These are phyloP conservation scores for Lathyrus tuberosus DNA, from an alignment of 306 rosid species.

Conservation along the genomic window DNA sequence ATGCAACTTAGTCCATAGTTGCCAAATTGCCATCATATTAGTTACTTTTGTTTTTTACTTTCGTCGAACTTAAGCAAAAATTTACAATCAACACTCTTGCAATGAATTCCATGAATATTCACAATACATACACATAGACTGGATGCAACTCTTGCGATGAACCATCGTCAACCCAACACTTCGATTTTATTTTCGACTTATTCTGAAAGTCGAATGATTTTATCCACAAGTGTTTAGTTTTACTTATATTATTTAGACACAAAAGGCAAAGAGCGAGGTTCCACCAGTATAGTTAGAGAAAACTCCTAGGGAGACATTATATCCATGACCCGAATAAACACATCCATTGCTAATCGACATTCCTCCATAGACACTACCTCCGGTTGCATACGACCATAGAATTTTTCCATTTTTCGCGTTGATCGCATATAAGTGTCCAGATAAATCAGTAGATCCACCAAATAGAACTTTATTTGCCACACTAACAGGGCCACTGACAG, in stretches of 20 bases:
- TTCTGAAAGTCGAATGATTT: too few relatives aligned
- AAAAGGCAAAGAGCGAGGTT: conserved; percentile 59
- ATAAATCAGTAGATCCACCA: conserved; percentile 50
- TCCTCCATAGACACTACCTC: conserved; percentile 65
- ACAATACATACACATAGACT: too few relatives aligned
- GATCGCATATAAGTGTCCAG: conserved; percentile 58
- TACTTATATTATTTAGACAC: conserved; percentile 22
- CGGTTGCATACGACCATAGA: conserved; percentile 58
- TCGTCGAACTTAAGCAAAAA: too few relatives aligned
- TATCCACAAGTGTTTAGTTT: too few relatives aligned
- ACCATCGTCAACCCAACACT: too few relatives aligned
- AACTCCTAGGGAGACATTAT: conserved; percentile 27
- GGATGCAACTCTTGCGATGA: too few relatives aligned
- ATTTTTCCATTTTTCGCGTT: conserved; percentile 48
- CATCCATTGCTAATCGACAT: conserved; percentile 59
- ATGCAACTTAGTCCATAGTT: too few relatives aligned
- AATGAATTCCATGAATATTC: too few relatives aligned
- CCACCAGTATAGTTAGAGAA: conserved; percentile 42
- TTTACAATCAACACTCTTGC: too few relatives aligned
- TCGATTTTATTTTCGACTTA: too few relatives aligned
- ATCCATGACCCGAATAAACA: conserved; percentile 65
- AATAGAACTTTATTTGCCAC: conserved; percentile 66
- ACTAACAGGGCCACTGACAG: conserved; percentile 55
- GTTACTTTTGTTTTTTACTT: too few relatives aligned
- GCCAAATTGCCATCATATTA: too few relatives aligned